Conservation (phyloP, 2,329 filamentous ascomycete species). For the Zalaria obscura region DNA sequence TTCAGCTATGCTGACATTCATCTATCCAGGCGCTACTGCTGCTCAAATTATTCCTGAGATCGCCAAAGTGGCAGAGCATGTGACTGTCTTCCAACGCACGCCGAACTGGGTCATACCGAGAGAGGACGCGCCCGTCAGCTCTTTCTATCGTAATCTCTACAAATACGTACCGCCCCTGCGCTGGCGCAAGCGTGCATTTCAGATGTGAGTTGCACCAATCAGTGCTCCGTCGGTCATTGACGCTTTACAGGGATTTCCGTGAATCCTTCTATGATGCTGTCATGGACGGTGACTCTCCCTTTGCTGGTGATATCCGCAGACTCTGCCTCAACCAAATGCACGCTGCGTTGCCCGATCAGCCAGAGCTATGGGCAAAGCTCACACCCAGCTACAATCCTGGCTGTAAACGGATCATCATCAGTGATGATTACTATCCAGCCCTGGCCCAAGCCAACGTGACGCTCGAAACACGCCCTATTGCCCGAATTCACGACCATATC, state of each 20-base stretch:
- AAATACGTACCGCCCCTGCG: constrained; percentile 37
- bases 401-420: constrained; percentile 41
- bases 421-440: constrained; percentile 42
- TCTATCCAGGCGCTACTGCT: constrained; percentile 35
- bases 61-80: constrained; percentile 31
- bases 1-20: not conserved
- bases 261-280: constrained; percentile 34
- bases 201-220: constrained; percentile 25
- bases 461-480: constrained; percentile 37
- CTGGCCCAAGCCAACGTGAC: constrained; percentile 32
- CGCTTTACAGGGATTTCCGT: constrained; percentile 25
- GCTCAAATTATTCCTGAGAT: constrained; percentile 46
- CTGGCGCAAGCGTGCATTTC: constrained; percentile 33
- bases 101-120: constrained; percentile 47
- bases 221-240: no score
- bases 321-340: constrained; percentile 26
- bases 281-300: constrained; percentile 24
- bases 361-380: constrained; percentile 38
- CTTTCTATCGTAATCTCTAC: constrained; percentile 27
- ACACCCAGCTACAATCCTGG: constrained; percentile 40
- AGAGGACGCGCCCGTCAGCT: constrained; percentile 31
- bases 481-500: constrained; percentile 29
- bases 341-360: constrained; percentile 30
- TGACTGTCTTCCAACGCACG: constrained; percentile 43
- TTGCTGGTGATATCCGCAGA: constrained; percentile 26